Conservation (phyloP, 345 rosid species). For the Syzygium aqueum region DNA sequence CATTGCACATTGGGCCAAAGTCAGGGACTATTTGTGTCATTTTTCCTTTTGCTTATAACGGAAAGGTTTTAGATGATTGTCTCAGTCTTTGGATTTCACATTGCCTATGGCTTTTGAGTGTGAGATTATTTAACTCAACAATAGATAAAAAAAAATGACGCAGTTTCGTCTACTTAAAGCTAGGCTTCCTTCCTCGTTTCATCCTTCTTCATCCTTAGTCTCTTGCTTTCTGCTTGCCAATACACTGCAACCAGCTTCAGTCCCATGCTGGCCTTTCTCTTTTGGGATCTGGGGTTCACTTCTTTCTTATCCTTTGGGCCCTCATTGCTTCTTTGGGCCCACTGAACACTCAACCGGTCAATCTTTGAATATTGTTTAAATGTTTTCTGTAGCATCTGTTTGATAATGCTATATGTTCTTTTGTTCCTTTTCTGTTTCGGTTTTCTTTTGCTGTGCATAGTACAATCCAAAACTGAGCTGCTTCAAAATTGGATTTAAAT, state of each 20-base stretch:
- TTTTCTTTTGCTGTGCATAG: accelerated
- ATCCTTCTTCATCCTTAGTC: too few relatives aligned
- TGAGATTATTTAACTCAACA: too few relatives aligned
- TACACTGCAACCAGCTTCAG: too few relatives aligned
- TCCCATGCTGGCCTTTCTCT: too few relatives aligned
- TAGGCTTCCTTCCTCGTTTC: too few relatives aligned
- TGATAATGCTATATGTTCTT: not conserved
- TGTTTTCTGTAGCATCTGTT: not conserved
- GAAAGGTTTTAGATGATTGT: not conserved
- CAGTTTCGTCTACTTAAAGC: too few relatives aligned
- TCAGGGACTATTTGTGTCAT: too few relatives aligned
- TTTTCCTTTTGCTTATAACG: not conserved
- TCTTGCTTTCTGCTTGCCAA: too few relatives aligned
- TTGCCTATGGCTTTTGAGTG: not conserved
- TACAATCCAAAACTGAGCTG: not conserved
- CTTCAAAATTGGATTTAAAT: not conserved
- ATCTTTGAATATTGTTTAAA: not conserved
- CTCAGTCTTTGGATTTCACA: not conserved
- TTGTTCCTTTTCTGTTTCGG: not conserved
- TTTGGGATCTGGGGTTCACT: too few relatives aligned
- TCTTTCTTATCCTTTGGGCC: not conserved
- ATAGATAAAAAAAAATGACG: too few relatives aligned
- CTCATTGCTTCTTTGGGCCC: not conserved
- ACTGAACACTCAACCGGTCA: accelerated
- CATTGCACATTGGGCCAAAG: too few relatives aligned